Conservation (phyloP, 306 rosid genomes). For the Casuarina glauca region DNA sequence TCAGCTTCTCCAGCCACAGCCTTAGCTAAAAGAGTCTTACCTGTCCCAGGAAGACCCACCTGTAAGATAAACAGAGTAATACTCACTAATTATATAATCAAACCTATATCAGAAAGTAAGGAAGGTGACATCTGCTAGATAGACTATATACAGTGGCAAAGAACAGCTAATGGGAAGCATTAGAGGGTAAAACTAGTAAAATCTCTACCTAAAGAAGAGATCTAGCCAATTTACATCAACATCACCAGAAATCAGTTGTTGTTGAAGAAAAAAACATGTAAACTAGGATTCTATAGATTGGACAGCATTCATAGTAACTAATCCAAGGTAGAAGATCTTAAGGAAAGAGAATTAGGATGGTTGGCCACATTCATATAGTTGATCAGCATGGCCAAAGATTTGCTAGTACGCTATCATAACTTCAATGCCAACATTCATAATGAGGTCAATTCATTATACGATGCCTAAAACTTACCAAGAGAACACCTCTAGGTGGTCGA, state of each 20-base stretch:
- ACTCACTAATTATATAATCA: slow-evolving; percentile 16
- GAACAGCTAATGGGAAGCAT: slow-evolving; percentile 5
- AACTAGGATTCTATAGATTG: neutral
- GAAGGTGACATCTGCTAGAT: slow-evolving; percentile 5
- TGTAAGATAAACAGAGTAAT: slow-evolving; percentile 45
- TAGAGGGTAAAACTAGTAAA: slow-evolving; percentile 6
- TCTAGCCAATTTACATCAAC: slow-evolving; percentile 20
- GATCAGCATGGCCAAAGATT: neutral
- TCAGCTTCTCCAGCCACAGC: slow-evolving; percentile 99
- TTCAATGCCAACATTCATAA: slow-evolving; percentile 17
- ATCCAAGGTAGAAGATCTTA: neutral
- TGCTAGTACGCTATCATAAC: slow-evolving; percentile 4
- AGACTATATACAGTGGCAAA: slow-evolving; percentile 5
- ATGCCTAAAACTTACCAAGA: slow-evolving; percentile 72
- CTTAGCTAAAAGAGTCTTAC: slow-evolving; percentile 98
- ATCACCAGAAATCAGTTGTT: neutral
- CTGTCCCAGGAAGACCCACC: slow-evolving; percentile 99
- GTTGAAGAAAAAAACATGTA: neutral
- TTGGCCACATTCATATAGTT: neutral
- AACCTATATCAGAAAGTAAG: slow-evolving; percentile 18
- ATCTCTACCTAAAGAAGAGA: neutral
- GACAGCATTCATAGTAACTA: neutral
- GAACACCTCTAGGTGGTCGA: slow-evolving; percentile 99
- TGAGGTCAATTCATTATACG: slow-evolving; percentile 3
- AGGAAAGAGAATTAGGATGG: neutral